Base-by-base conservation (phyloP, 768 basidiomycete genomes). In the Boletus barrowsii region DNA sequence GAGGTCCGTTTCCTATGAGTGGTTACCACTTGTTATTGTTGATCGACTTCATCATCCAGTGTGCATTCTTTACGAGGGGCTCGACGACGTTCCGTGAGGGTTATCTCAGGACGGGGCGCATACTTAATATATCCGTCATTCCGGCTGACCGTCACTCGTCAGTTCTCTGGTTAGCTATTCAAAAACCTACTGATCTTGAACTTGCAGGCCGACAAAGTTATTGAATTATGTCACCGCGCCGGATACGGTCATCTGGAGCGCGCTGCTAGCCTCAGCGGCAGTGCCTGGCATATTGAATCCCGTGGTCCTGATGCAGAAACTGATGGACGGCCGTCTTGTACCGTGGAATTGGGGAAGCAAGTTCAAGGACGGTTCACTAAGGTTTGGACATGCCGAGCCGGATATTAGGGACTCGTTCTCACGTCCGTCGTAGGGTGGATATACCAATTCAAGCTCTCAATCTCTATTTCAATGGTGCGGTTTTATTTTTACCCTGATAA, bases 211-310 rank as follows among this genome's bases (percentile, higher is more conserved):
- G 2, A 98, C 97, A 3, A 98, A 98, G 71, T 74, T 99, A 3
- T 76, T 99, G 11, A 99, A 98, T 68, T 93, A 97, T 65, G 82
- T 98, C 57, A 95, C 93, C 18, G 90, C 94, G n/a, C 97, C 97
- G 0, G 90, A 98, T 68, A 89, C 87, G 4, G 75, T 90, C 18
- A 88, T 90, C 51, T 91, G 88, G 88, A 86, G 82, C 42, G 87
- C 88, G 3, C 62, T 90, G 36, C 73, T 96, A 40, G 93, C 93
- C 7, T 93, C 92, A 5, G 94, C 95, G 3, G 95, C 96, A 22
- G 95, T 97, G 3, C 96, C 95, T 0, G 93, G 96, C 0, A 96
- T 98, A 60, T 69, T 98, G 40, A 95, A 97, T 61, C 93, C 96
- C 5, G 96, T 98, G 15, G 93, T 94, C 0, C 72, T 99, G 50